Percentiles rank a stretch among this genome's conserved stretches.
Conservation (phyloP, 495 filamentous ascomycete genomes). For the Talaromyces nanjingensis region DNA sequence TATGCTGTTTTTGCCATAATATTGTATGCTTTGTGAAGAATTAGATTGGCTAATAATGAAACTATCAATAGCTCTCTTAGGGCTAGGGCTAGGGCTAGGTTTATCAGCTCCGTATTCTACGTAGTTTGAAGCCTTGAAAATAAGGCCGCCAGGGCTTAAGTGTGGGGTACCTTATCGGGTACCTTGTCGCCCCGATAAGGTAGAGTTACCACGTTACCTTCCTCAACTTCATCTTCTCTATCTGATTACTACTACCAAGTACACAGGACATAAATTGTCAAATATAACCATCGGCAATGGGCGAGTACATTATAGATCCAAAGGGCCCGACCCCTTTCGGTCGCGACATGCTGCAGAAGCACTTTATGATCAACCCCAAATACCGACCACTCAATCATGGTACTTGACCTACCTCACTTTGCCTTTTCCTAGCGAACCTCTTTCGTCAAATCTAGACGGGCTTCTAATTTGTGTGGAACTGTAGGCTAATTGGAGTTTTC, state of each 20-base stretch:
- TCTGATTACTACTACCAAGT: neutral
- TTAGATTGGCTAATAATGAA: neutral
- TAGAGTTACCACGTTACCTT: neutral
- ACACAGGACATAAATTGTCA: neutral
- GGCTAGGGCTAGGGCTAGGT: neutral
- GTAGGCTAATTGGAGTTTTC: conserved; percentile 2
- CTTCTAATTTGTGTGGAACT: neutral
- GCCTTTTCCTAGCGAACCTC: neutral
- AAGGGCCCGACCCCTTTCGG: conserved; percentile 41
- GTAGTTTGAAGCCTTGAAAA: neutral
- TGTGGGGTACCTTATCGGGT: neutral
- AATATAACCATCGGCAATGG: neutral
- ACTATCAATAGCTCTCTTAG: neutral
- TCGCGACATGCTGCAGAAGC: conserved; percentile 46
- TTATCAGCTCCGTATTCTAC: neutral
- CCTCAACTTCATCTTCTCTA: neutral
- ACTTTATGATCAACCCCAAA: conserved; percentile 64
- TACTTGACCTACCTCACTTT: conserved; percentile 22
- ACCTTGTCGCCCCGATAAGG: neutral
- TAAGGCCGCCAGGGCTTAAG: neutral
- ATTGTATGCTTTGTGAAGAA: neutral
- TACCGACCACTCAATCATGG: conserved; percentile 81
- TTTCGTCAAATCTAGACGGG: neutral
- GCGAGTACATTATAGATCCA: neutral
- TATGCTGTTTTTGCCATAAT: neutral